Conservation (phyloP, 2,329 filamentous ascomycete species). For the Westerdykella ornata region DNA sequence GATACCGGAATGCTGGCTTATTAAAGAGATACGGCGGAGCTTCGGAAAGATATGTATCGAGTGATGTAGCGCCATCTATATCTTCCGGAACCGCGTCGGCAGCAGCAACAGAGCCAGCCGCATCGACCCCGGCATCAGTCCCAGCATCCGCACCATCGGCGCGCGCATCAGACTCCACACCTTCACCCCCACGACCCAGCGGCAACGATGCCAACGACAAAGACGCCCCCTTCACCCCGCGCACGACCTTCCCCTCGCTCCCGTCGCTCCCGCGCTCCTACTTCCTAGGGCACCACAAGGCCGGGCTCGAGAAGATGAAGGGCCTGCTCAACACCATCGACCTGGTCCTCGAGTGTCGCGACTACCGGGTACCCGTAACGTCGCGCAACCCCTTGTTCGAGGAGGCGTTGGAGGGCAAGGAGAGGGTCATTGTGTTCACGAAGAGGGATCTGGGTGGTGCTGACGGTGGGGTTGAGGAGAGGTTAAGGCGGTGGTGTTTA, state of each 20-base stretch:
- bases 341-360: slow-evolving; percentile 88
- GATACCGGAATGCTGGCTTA: too few relatives aligned
- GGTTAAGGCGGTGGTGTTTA: slow-evolving; percentile 52
- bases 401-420: slow-evolving; percentile 61
- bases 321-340: slow-evolving; percentile 71
- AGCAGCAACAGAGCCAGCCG: too few relatives aligned
- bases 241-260: slow-evolving; percentile 64
- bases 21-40: too few relatives aligned
- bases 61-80: too few relatives aligned
- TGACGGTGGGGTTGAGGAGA: slow-evolving; percentile 40
- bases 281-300: slow-evolving; percentile 86
- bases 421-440: slow-evolving; percentile 82
- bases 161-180: background rate
- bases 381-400: slow-evolving; percentile 89
- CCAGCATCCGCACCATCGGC: background rate
- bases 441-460: slow-evolving; percentile 58
- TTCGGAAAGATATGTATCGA: too few relatives aligned
- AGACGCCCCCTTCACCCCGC: slow-evolving; percentile 54
- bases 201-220: background rate
- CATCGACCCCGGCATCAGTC: background rate
- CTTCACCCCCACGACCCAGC: background rate
- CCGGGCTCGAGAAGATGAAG: slow-evolving; percentile 76
- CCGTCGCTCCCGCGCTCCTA: slow-evolving; percentile 78
- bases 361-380: slow-evolving; percentile 83
- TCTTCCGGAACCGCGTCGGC: too few relatives aligned